These are phyloP conservation scores for Nicotiana undulata DNA, from an alignment of 257 asterid genomes.

Conservation along the genomic window DNA sequence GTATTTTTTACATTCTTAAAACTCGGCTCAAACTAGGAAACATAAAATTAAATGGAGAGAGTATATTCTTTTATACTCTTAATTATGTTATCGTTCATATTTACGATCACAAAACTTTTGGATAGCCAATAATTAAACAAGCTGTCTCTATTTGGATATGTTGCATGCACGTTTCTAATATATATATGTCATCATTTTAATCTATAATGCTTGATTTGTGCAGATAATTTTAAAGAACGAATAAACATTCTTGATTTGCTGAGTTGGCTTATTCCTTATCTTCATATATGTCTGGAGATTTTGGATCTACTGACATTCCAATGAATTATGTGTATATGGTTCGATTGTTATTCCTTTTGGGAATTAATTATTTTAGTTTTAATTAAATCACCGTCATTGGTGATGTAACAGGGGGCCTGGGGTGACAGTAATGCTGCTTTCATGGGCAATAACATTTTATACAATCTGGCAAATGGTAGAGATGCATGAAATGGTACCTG, in stretches of 20 bases:
- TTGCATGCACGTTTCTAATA: background rate
- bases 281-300: too few relatives aligned
- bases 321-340: too few relatives aligned
- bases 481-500: conserved; percentile 72
- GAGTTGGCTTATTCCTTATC: too few relatives aligned
- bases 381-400: too few relatives aligned
- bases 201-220: too few relatives aligned
- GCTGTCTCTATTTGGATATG: background rate
- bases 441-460: conserved; percentile 60
- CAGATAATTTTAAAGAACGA: too few relatives aligned
- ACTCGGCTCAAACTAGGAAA: background rate
- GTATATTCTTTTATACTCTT: background rate
- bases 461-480: conserved; percentile 88
- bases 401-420: conserved; percentile 37
- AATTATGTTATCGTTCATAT: background rate
- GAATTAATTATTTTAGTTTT: too few relatives aligned
- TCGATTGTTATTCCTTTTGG: too few relatives aligned
- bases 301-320: too few relatives aligned
- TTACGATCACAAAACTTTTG: background rate
- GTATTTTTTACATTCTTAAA: background rate
- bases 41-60: background rate
- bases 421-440: conserved; percentile 22
- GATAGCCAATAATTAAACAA: background rate
- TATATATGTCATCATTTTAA: too few relatives aligned
- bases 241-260: too few relatives aligned